Conservation (phyloP, 2,329 filamentous ascomycete species). For the Talaromyces verruculosus region DNA sequence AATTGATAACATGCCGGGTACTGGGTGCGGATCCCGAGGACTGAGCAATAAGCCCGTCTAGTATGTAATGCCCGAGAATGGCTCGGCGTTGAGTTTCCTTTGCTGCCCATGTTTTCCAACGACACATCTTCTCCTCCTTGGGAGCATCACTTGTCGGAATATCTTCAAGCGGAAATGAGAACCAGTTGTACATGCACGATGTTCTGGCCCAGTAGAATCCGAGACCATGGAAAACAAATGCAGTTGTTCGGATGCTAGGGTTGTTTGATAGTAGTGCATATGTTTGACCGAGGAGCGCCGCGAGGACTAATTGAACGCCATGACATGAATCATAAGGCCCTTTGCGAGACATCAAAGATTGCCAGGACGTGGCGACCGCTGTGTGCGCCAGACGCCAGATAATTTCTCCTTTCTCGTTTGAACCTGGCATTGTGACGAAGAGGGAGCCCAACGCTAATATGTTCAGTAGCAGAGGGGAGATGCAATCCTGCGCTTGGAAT, state of each 20-base stretch:
- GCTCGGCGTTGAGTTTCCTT: conserved; percentile 48
- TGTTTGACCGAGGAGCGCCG: neutral
- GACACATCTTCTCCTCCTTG: conserved; percentile 38
- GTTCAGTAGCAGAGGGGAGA: neutral
- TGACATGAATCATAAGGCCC: neutral
- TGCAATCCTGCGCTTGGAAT: neutral
- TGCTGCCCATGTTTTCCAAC: conserved; percentile 47
- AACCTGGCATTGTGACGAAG: neutral
- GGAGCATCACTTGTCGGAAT: neutral
- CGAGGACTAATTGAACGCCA: neutral
- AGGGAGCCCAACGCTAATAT: neutral
- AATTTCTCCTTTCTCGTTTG: neutral
- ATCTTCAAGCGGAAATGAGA: neutral
- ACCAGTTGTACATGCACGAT: neutral
- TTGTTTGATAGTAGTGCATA: neutral
- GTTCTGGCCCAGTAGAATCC: neutral
- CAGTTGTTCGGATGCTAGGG: neutral
- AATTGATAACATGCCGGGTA: neutral
- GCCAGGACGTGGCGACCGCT: neutral
- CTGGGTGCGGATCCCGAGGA: neutral
- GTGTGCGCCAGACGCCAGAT: neutral
- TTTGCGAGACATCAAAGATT: neutral
- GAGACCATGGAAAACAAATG: neutral
- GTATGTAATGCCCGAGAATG: conserved; percentile 46
- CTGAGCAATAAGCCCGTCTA: neutral